Conservation (phyloP, 1,139 yeast species). For the Suhomyces ambrosiae region DNA sequence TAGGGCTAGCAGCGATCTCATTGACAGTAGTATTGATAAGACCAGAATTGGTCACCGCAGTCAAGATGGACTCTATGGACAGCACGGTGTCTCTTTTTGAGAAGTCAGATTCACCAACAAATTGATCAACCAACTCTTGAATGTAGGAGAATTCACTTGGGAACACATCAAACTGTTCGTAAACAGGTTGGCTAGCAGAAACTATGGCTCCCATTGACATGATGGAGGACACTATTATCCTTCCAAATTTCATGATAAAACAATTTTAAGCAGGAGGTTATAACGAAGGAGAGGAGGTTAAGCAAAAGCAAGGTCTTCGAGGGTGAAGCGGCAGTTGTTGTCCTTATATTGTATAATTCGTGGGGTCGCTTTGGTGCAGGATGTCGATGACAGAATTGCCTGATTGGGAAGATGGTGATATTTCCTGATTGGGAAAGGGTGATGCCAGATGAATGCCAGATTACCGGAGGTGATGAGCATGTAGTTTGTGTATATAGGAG, state of each 20-base stretch:
- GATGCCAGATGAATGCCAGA: background rate
- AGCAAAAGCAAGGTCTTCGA: background rate
- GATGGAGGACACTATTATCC: conserved; percentile 4
- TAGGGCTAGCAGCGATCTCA: conserved; percentile 29
- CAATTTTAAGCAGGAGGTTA: background rate
- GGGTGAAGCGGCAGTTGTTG: conserved; percentile 3
- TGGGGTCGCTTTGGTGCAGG: background rate
- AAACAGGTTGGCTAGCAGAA: conserved; percentile 3
- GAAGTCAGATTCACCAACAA: background rate
- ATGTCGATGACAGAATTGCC: conserved; percentile 5
- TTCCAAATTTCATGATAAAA: conserved; percentile 9
- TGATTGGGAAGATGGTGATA: conserved; percentile 9
- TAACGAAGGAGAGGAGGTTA: background rate
- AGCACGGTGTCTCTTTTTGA: conserved; percentile 22
- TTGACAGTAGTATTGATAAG: conserved; percentile 32
- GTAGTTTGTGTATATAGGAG: too few species aligned
- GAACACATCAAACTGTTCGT: conserved; percentile 4
- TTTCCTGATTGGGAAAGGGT: conserved; percentile 6
- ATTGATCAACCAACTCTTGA: conserved; percentile 7
- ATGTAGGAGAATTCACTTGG: conserved; percentile 4
- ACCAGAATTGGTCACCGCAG: conserved; percentile 31
- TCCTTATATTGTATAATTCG: conserved; percentile 2
- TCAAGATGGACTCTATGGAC: conserved; percentile 14
- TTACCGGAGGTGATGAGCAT: background rate
- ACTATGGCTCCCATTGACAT: conserved; percentile 4